phyloP scores from a whole-genome alignment of 257 asterid genomes.

The Plantago major region DNA sequence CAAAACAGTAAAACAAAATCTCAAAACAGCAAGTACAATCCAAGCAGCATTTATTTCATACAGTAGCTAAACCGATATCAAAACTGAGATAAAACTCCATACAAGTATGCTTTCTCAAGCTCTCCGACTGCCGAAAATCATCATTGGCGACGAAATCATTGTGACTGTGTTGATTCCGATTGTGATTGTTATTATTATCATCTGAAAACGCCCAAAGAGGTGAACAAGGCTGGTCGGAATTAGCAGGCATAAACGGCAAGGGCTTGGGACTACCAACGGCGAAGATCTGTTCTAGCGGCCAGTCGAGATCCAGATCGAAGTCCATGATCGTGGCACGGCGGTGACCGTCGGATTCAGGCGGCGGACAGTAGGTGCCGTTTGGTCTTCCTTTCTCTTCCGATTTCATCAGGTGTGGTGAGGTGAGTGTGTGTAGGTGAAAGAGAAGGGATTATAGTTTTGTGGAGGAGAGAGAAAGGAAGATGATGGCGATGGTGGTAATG shows the following conservation, averaged over 20 bases:
- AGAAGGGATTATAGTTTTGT: constrained; percentile 16
- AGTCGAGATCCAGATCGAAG: constrained; percentile 74
- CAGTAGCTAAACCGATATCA: neutral
- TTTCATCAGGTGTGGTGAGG: constrained; percentile 30
- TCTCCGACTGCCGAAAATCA: constrained; percentile 37
- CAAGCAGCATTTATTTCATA: neutral
- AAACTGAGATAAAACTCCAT: constrained; percentile 23
- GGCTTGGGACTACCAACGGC: constrained; percentile 28
- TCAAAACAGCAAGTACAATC: neutral
- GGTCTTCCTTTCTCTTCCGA: constrained; percentile 44
- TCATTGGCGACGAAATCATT: constrained; percentile 29
- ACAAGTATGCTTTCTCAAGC: constrained; percentile 47
- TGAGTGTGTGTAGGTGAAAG: constrained; percentile 17
- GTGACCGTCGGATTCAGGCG: neutral
- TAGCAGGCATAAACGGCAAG: constrained; percentile 41
- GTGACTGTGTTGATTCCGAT: neutral
- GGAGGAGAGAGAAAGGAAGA: constrained; percentile 32
- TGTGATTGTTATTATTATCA: constrained; percentile 31
- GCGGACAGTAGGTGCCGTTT: constrained; percentile 18
- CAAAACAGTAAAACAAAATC: neutral
- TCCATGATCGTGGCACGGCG: constrained; percentile 50
- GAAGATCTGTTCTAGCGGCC: constrained; percentile 89
- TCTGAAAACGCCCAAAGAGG: constrained; percentile 84
- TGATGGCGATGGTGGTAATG: constrained; percentile 22
- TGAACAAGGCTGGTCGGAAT: constrained; percentile 67